These are phyloP conservation scores for Trypanosoma scelopori DNA, from an alignment of 208 protist genomes.

Conservation along the genomic window DNA sequence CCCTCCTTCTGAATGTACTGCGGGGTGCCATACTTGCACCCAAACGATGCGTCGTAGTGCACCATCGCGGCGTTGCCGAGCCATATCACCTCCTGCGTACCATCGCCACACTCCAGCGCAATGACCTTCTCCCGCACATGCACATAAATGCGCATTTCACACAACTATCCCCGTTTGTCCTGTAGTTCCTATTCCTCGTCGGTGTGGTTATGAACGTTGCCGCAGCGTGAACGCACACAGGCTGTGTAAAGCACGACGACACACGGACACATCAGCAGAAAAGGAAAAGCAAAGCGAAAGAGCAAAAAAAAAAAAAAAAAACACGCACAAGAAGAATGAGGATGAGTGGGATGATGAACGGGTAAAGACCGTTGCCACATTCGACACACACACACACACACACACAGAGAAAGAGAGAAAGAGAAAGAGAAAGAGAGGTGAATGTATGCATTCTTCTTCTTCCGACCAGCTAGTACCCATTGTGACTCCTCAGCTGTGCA, in stretches of 20 bases:
- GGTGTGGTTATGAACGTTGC: no score
- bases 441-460: conserved; percentile 10
- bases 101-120: conserved; percentile 79
- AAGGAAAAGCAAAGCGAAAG: conserved; percentile 7
- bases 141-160: conserved; percentile 72
- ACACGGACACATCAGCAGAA: conserved; percentile 3
- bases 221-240: no score
- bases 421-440: conserved; percentile 20
- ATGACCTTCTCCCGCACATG: conserved; percentile 88
- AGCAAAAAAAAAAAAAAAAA: no score
- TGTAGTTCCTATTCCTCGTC: neutral
- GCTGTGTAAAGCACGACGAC: no score
- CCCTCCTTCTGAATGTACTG: conserved; percentile 81
- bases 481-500: conserved; percentile 64
- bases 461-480: conserved; percentile 42
- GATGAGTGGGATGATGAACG: no score
- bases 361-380: no score
- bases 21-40: conserved; percentile 60
- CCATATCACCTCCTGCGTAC: conserved; percentile 82
- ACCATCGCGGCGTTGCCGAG: conserved; percentile 87
- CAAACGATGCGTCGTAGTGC: conserved; percentile 84
- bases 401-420: conserved; percentile 8
- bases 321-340: no score
- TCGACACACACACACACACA: conserved; percentile 6
- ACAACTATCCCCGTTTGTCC: neutral